Evolutionary conservation across 345 rosid genomes (phyloP).

Genomic region (Eutrema japonicum): DNA sequence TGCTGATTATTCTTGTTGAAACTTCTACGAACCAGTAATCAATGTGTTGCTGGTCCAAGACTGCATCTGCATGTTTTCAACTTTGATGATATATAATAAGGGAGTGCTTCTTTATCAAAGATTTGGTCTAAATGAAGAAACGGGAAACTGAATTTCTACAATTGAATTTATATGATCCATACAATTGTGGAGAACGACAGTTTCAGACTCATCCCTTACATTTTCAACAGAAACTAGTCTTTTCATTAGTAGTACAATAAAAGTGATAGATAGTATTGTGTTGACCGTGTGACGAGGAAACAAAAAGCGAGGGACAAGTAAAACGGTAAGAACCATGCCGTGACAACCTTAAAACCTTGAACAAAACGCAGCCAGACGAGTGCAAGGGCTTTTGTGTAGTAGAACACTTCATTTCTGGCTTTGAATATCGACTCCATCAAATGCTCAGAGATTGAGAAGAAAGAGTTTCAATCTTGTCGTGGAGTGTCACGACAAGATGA

Average conservation of each 20-base stretch:
- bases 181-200: conserved; percentile 27
- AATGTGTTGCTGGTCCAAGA: conserved; percentile 37
- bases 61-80: conserved; percentile 21
- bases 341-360: conserved; percentile 29
- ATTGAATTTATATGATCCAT: conserved; percentile 8
- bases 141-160: neutral
- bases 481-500: conserved; percentile 83
- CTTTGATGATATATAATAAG: conserved; percentile 24
- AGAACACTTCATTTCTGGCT: conserved; percentile 49
- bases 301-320: conserved; percentile 5
- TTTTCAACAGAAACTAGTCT: conserved; percentile 12
- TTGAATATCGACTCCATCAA: conserved; percentile 20
- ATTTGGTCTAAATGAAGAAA: conserved; percentile 4
- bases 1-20: conserved; percentile 25
- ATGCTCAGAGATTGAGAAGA: conserved; percentile 39
- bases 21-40: conserved; percentile 9
- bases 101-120: neutral
- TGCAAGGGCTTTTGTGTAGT: conserved; percentile 35
- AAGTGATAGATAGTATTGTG: conserved; percentile 38
- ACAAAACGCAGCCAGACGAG: conserved; percentile 45
- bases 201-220: conserved; percentile 35
- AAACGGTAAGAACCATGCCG: conserved; percentile 29
- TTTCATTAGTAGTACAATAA: conserved; percentile 29
- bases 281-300: conserved; percentile 30
- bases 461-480: conserved; percentile 73